Base-by-base conservation (phyloP, 306 rosid genomes). In the Abrus pulchellus region DNA sequence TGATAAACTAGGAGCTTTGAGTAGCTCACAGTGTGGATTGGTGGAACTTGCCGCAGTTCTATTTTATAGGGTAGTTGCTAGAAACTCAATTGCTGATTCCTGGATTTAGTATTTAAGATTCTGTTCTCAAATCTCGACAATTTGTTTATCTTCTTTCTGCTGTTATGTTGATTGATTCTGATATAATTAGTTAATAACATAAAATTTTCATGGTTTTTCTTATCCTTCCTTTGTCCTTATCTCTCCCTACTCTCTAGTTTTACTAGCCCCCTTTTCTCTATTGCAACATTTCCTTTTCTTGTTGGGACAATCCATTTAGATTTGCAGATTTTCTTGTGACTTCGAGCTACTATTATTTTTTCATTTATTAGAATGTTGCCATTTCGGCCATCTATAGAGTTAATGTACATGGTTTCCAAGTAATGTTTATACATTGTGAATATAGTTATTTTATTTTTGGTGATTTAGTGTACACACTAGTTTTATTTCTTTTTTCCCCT, bases 11-110 rank as follows among this genome's bases (percentile, higher is more conserved):
- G 99, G 97, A 90, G 78, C 85, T 74, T 84, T 93, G 87, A 91
- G 85, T 82, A 79, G 88, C 77, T 90, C 99, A 45, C 95, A 90
- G 13, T 83, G 83, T 78, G 87, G 86, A 82, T 85, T 94, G 78
- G 94, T 90, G 85, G 97, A 93, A 66, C 97, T 94, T 89, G 97
- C 95, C 29, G 97, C 97, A 13, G 81, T 93, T 78, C 85, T 94
- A 57, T 85, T 93, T 78, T 91, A 86, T 52, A 86, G 84, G 97
- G 99, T 94, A 84, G 48, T 74, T 80, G 70, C 79, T 81, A 9
- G 34, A 83, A 77, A 40, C 74, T 61, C 52, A 68, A 79, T 59
- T 34, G n/a, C 30, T 33, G 0, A 36, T 68, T 77, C 73, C 50
- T 64, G 47, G 48, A 64, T 44, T 30, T 68, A 11, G 47, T 59